Base-by-base conservation (phyloP, 148 eudicot genomes). In the Suaeda aralocaspica region DNA sequence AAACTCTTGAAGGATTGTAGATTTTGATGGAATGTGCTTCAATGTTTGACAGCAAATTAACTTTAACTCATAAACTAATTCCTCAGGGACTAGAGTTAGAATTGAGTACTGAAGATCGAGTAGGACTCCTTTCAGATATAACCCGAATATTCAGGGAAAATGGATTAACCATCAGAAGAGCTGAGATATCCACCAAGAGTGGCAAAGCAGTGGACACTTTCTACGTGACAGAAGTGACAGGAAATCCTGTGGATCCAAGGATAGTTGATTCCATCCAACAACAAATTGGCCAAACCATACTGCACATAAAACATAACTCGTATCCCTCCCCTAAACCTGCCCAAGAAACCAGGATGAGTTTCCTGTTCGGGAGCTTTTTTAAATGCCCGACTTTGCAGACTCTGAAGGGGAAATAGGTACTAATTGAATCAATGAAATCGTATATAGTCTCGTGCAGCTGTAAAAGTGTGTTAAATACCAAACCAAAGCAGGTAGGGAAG, bases 61-160 rank as follows among this genome's bases (percentile, higher is more conserved):
- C 26, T 42, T 34, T 1, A 59, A 39, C 25, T 29, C 59, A 18
- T 44, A 9, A 63, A 14, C 9, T 58, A 58, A 13, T 71, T 56
- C 31, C 66, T 73, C 76, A 93, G 98, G 98, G 94, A 29, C 61
- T 90, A 58, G 89, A 88, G 77, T 74, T 93, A 67, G 92, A 90
- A 80, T 74, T 93, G 26, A 74, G 87, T 70, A 80, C 92, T 1
- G 91, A 88, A 70, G 98, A 93, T 69, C 82, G 92, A 14, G 80
- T 77, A 29, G 98, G 96, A 18, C 90, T 93, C 36, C 81, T 93
- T 29, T 88, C 96, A 5, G 98, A 93, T 42, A 82, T 93, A 74
- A 93, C 98, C 25, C 85, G 94, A 21, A 52, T 88, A 41, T 88
- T 93, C 66, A 79, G 98, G 72, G 98, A 93, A 76, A 88, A 90